Conservation (phyloP, 371 early-diverging fungal genomes). For the Rhizopus stolonifer region DNA sequence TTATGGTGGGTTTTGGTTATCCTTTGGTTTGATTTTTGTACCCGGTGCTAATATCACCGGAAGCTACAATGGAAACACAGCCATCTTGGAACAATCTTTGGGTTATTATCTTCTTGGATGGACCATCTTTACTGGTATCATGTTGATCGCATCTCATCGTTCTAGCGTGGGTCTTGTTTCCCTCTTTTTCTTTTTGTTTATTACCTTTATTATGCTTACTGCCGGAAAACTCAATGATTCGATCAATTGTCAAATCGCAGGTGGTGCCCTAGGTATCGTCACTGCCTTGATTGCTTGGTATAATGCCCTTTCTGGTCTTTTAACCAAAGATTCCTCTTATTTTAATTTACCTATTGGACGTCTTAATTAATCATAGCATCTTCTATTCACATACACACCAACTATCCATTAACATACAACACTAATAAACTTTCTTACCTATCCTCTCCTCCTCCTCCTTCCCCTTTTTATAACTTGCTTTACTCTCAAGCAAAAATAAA, state of each 20-base stretch:
- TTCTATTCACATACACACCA: background rate
- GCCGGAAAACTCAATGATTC: constrained; percentile 46
- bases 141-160: constrained; percentile 69
- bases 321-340: constrained; percentile 57
- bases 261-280: constrained; percentile 68
- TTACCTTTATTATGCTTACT: constrained; percentile 67
- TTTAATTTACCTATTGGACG: constrained; percentile 56
- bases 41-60: constrained; percentile 52
- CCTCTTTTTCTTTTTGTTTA: constrained; percentile 64
- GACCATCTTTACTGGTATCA: constrained; percentile 68
- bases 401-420: too few relatives aligned
- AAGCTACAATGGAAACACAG: constrained; percentile 41
- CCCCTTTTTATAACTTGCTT: too few relatives aligned
- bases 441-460: too few relatives aligned
- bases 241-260: constrained; percentile 42
- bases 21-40: constrained; percentile 60
- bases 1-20: constrained; percentile 78
- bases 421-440: too few relatives aligned
- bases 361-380: constrained; percentile 19
- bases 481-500: too few relatives aligned
- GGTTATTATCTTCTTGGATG: constrained; percentile 73
- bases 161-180: constrained; percentile 58
- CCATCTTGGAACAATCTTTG: constrained; percentile 54
- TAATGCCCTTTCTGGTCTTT: constrained; percentile 63
- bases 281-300: constrained; percentile 77